Evolutionary conservation across 2,329 filamentous ascomycete genomes (phyloP).

Genomic region (Aspergillus fructus): DNA sequence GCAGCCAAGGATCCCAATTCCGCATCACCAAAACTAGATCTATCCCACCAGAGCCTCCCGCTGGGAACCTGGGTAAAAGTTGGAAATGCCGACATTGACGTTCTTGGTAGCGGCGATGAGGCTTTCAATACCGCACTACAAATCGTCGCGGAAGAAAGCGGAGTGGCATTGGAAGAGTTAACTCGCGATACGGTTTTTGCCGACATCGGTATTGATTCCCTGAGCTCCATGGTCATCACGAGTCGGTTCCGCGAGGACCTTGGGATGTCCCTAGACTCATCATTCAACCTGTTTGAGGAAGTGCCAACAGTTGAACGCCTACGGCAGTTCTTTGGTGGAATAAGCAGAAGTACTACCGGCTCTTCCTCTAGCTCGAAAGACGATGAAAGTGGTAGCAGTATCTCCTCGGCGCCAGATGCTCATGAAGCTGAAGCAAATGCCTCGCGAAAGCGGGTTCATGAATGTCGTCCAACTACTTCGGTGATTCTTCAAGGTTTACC

Average conservation of each 20-base stretch:
- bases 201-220: constrained; percentile 17
- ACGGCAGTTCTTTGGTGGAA: not conserved
- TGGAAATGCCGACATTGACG: not conserved
- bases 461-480: constrained; percentile 2
- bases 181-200: constrained; percentile 10
- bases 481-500: constrained; percentile 1
- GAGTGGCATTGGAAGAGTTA: constrained; percentile 9
- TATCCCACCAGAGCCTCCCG: not conserved
- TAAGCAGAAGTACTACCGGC: not conserved
- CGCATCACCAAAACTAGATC: not conserved
- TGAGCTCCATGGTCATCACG: constrained; percentile 13
- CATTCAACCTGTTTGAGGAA: not conserved
- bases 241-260: constrained; percentile 16
- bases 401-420: not conserved
- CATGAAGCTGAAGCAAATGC: not conserved
- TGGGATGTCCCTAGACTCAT: not conserved
- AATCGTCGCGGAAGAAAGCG: constrained; percentile 20
- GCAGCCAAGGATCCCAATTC: not conserved
- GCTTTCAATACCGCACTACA: constrained; percentile 4
- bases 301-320: not conserved
- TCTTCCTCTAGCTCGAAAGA: not conserved
- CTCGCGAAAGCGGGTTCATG: not conserved
- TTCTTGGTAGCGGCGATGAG: not conserved
- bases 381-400: not conserved
- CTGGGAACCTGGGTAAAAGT: not conserved